Evolutionary conservation across 768 basidiomycete genomes (phyloP), one percentile per base, ranked within the genome.

Genomic region (Pisolithus microcarpus): DNA sequence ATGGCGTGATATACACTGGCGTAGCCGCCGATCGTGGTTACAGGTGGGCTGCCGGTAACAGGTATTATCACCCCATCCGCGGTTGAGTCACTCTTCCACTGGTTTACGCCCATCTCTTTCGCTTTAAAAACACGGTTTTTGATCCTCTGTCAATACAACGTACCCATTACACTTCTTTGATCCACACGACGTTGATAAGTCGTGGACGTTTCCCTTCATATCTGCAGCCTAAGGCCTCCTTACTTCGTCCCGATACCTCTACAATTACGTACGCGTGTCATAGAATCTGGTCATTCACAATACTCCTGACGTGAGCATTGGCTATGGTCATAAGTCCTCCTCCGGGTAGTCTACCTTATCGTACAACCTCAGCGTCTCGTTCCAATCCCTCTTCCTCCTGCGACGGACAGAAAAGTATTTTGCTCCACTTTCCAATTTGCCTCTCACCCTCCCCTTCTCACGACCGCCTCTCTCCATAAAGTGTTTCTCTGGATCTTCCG

Each of bases 381-480:
- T 90, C 90, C 91, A 92, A 59, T 92, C 91, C 56, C 88, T 77
- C 67, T 92, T 92, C 56, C 89, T 72, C 59, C 90, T 70, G 54
- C 89, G 71, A 52, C 76, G 78, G 51, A 92, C 72, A 18, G 89
- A 91, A 62, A 92, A 92, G 61, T 91, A 92, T 57, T 81, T 76
- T 37, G 80, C 71, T 26, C 75, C 73, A 53, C 84, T 82, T 54
- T 85, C 85, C 89, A 87, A 88, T 7, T 63, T 60, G 11, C 80
- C 51, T 50, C 73, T 67, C 39, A 87, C 80, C 24, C 86, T 74
- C 0, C 88, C 87, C 65, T 90, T 89, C 61, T 90, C 79, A 62
- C 62, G 72, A 26, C 79, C 83, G 3, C 86, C 85, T 4, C 65
- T 68, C 48, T 71, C 69, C 16, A 72, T 59, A 57, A 88, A 90